These are phyloP conservation scores for Leucocoprinus birnbaumii DNA, from an alignment of 768 basidiomycete genomes.

Conservation along the genomic window DNA sequence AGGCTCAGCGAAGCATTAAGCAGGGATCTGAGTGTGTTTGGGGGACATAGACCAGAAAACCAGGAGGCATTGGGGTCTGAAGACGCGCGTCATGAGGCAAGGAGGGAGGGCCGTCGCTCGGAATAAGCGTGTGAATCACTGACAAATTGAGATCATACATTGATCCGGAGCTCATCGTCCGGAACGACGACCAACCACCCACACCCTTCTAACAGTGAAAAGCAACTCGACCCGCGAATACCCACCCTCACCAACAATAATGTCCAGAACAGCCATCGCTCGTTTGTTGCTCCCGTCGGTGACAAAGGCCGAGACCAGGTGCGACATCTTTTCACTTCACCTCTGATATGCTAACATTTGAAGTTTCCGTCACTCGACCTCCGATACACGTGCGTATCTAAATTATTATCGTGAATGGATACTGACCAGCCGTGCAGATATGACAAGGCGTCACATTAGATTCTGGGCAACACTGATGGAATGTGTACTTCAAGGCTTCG, in stretches of 20 bases:
- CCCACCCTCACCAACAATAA: slow-evolving; percentile 90
- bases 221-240: slow-evolving; percentile 90
- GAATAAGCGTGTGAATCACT: slow-evolving; percentile 2
- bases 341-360: no score
- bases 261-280: slow-evolving; percentile 89
- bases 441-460: slow-evolving; percentile 96
- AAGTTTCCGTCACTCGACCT: slow-evolving; percentile 97
- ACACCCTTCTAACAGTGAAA: slow-evolving; percentile 47
- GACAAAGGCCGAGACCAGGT: slow-evolving; percentile 93
- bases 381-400: slow-evolving; percentile 78
- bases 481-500: slow-evolving; percentile 96
- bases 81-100: no score
- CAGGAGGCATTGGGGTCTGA: no score
- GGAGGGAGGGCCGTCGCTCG: no score
- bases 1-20: no score
- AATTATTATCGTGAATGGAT: neutral
- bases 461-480: slow-evolving; percentile 95
- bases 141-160: neutral
- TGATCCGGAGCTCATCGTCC: neutral
- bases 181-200: neutral
- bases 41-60: no score
- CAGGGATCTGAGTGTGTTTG: no score
- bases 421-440: no score
- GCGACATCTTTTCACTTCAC: no score
- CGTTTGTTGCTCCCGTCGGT: slow-evolving; percentile 95